Evolutionary conservation across 106 monocot genomes (phyloP).

Genomic region (Dendrobium nobile): DNA sequence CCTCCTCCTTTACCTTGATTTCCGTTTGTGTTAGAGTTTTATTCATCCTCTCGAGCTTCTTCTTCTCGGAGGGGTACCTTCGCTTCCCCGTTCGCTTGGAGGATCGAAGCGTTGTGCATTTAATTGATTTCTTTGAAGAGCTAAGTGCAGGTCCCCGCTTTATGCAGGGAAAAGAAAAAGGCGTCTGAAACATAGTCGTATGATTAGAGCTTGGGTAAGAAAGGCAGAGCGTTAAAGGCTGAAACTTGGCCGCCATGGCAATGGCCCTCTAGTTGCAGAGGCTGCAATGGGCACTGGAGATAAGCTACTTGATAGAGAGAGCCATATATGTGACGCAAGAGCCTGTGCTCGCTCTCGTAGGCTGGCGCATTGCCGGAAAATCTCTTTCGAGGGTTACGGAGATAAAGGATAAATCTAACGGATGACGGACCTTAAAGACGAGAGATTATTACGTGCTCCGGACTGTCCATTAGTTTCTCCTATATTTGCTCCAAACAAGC

Average conservation of each 20-base stretch:
- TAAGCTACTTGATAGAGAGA: neutral
- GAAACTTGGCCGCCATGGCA: slow-evolving; percentile 22
- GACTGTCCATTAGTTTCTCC: too few species aligned
- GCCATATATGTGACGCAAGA: neutral
- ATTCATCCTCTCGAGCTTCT: slow-evolving; percentile 51
- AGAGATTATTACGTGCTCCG: too few species aligned
- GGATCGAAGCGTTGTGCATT: slow-evolving; percentile 15
- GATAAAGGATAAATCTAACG: too few species aligned
- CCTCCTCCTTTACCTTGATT: slow-evolving; percentile 50
- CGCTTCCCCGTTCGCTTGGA: slow-evolving; percentile 81
- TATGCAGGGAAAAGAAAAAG: neutral
- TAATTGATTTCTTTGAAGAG: neutral
- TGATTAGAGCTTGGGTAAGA: slow-evolving; percentile 7
- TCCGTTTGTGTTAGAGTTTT: slow-evolving; percentile 36
- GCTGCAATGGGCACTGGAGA: neutral
- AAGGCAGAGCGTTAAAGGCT: slow-evolving; percentile 7
- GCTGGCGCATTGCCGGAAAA: too few species aligned
- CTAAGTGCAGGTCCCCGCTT: neutral
- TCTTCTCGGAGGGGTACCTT: slow-evolving; percentile 99
- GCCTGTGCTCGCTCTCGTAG: neutral
- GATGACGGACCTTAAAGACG: too few species aligned
- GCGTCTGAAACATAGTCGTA: neutral
- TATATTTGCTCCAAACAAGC: too few species aligned
- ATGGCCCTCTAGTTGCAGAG: neutral
- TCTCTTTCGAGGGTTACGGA: too few species aligned